Percentiles rank a stretch among this genome's conserved stretches.
Evolutionary conservation across 164 flowering plant species (phyloP).

Genomic region (Vitis labrusca): DNA sequence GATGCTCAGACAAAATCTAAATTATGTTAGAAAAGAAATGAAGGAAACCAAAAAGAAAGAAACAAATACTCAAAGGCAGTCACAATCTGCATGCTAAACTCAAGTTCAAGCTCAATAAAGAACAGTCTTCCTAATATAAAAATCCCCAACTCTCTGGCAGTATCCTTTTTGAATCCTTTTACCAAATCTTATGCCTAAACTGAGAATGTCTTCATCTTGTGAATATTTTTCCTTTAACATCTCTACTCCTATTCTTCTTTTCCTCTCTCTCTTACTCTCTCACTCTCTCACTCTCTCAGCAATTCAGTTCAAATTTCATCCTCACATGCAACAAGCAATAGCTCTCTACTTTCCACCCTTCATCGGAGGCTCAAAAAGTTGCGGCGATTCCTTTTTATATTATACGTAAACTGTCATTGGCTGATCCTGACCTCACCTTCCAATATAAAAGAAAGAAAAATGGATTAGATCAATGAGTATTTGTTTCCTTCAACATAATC

Average conservation of each 20-base stretch:
- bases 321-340: neutral
- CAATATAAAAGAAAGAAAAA: neutral
- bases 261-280: neutral
- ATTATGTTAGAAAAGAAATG: neutral
- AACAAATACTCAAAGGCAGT: neutral
- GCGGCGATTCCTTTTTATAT: neutral
- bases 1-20: neutral
- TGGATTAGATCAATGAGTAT: neutral
- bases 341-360: conserved; percentile 3
- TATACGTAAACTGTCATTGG: conserved; percentile 7
- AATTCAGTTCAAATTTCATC: neutral
- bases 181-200: neutral
- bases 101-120: neutral
- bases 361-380: conserved; percentile 6
- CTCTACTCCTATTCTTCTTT: neutral
- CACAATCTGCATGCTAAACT: neutral
- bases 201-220: neutral
- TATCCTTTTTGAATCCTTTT: neutral
- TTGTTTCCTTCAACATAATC: neutral
- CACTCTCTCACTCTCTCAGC: neutral
- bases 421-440: neutral
- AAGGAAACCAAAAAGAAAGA: neutral
- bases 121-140: no score
- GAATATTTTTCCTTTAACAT: neutral
- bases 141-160: no score